Percentiles rank a stretch among this genome's conserved stretches.
Conservation (phyloP, 176 grass and related monocot genomes). For the Echinochloa phyllopogon region DNA sequence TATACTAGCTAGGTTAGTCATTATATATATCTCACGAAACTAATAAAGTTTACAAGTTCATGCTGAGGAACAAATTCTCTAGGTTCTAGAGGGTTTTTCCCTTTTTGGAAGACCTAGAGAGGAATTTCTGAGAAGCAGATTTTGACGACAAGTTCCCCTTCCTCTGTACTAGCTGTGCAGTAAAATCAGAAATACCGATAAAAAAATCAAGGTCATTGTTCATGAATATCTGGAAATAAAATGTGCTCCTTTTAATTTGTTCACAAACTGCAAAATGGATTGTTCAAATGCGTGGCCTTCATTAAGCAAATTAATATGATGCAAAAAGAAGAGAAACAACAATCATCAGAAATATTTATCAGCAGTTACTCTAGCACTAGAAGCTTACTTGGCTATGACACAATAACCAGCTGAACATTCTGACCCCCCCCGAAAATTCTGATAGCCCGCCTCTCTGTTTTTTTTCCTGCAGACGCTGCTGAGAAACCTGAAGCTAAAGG, state of each 20-base stretch:
- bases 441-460: neutral
- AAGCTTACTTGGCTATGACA: neutral
- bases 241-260: neutral
- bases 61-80: neutral
- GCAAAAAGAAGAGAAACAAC: neutral
- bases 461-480: constrained; percentile 39
- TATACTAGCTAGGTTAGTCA: constrained; percentile 2
- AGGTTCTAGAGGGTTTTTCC: neutral
- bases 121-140: neutral
- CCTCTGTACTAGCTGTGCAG: neutral
- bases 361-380: neutral
- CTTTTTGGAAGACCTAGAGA: neutral
- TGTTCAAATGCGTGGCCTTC: neutral
- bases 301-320: neutral
- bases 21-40: too few relatives aligned
- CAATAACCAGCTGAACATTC: neutral
- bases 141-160: neutral
- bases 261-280: neutral
- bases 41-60: neutral
- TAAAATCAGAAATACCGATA: neutral
- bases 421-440: neutral
- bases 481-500: constrained; percentile 22
- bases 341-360: neutral
- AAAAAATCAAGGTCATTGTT: neutral
- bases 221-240: neutral